Evolutionary conservation across 2,329 filamentous ascomycete genomes (phyloP).

Genomic region (Beauveria pseudobassiana): DNA sequence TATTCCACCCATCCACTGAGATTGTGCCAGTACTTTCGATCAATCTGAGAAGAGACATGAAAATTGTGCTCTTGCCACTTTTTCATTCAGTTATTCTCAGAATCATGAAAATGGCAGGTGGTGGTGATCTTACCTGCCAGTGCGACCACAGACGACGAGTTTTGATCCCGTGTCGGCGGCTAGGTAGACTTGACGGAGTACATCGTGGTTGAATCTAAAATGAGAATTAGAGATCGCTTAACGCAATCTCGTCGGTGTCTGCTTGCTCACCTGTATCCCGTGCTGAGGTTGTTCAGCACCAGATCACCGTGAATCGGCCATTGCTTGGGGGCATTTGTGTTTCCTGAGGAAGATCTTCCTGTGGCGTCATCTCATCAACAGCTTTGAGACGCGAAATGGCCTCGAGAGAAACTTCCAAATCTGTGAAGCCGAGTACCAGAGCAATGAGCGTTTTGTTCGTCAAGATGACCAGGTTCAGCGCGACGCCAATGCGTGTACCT

Average conservation of each 20-base stretch:
- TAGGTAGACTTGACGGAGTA: conserved; percentile 15
- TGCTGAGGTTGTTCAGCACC: conserved; percentile 12
- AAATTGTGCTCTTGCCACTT: conserved; percentile 20
- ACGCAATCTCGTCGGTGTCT: too few species aligned
- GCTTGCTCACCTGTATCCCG: conserved; percentile 15
- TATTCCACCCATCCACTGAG: conserved; percentile 22
- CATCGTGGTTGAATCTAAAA: conserved; percentile 5
- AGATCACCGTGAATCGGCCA: conserved; percentile 17
- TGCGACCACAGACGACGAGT: conserved; percentile 19
- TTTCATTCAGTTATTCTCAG: conserved; percentile 15
- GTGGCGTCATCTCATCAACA: conserved; percentile 14
- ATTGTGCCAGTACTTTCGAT: conserved; percentile 20
- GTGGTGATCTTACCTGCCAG: conserved; percentile 17
- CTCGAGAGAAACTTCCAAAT: conserved; percentile 18
- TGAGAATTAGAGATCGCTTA: not conserved
- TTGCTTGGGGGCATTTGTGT: not conserved
- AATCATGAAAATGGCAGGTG: not conserved
- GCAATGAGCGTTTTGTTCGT: conserved; percentile 18
- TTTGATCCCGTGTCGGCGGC: conserved; percentile 15
- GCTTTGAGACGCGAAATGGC: conserved; percentile 17
- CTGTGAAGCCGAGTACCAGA: conserved; percentile 17
- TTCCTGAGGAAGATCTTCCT: conserved; percentile 13
- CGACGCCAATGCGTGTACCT: conserved; percentile 17
- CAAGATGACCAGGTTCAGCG: conserved; percentile 19
- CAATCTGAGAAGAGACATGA: conserved; percentile 16